These are phyloP conservation scores for Ophiostoma ips DNA, from an alignment of 2,329 filamentous ascomycete species.

Conservation along the genomic window DNA sequence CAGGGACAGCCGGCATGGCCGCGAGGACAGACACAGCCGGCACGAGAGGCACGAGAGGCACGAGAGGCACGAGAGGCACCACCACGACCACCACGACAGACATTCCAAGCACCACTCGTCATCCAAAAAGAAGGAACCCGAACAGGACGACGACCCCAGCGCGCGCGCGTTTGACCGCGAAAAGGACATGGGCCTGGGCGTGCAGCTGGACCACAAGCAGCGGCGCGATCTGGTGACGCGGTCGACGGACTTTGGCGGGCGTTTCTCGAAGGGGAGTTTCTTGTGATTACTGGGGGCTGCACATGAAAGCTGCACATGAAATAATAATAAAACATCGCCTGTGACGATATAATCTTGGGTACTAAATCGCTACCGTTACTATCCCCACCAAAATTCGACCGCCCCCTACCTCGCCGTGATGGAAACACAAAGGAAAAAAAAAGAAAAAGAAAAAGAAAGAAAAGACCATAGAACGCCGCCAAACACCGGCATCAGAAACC, in stretches of 20 bases:
- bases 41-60: too few relatives aligned
- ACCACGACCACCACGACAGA: not conserved
- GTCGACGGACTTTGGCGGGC: conserved; percentile 65
- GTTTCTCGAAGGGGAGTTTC: conserved; percentile 66
- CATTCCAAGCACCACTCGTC: not conserved
- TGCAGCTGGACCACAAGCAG: conserved; percentile 58
- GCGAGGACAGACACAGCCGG: too few relatives aligned
- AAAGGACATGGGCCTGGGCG: conserved; percentile 78
- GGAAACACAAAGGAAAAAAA: too few relatives aligned
- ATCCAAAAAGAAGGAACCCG: conserved; percentile 25
- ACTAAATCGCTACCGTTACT: too few relatives aligned
- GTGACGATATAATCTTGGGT: too few relatives aligned
- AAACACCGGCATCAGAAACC: too few relatives aligned
- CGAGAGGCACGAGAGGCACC: not conserved
- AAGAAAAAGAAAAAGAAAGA: not conserved
- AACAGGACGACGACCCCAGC: conserved; percentile 81
- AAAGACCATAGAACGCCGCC: not conserved
- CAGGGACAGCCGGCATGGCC: not conserved
- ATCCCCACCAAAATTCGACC: not conserved
- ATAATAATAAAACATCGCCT: too few relatives aligned
- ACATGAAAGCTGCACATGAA: too few relatives aligned
- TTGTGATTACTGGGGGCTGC: conserved; percentile 26
- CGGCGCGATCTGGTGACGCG: conserved; percentile 65
- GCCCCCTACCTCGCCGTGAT: too few relatives aligned
- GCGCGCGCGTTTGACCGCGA: conserved; percentile 78